These are phyloP conservation scores for Phialophora macrospora DNA, from an alignment of 2,329 filamentous ascomycete genomes.

Conservation along the genomic window DNA sequence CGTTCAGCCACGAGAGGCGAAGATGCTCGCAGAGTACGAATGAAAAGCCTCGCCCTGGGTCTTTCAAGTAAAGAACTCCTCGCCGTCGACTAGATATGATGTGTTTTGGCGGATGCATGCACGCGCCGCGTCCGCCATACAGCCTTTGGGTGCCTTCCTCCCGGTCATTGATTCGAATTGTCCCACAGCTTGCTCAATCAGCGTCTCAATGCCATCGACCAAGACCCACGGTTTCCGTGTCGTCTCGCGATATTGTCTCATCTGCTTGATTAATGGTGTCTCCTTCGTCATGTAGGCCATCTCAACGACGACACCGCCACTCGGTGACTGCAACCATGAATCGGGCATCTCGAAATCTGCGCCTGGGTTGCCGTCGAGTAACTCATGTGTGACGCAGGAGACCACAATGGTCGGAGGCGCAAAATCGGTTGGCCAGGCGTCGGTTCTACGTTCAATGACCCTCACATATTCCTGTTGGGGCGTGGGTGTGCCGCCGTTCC, in stretches of 20 bases:
- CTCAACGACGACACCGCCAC: conserved; percentile 76
- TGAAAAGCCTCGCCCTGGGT: background rate
- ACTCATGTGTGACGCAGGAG: conserved; percentile 73
- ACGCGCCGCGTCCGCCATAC: conserved; percentile 70
- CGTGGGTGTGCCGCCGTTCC: conserved; percentile 46
- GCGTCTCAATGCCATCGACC: conserved; percentile 74
- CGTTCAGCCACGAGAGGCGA: background rate
- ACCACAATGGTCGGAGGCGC: conserved; percentile 73
- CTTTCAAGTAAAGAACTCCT: conserved; percentile 25
- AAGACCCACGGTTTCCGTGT: conserved; percentile 67
- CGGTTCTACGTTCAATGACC: conserved; percentile 63
- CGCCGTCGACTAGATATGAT: conserved; percentile 27
- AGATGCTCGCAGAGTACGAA: background rate
- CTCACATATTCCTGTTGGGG: conserved; percentile 43
- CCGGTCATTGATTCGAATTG: conserved; percentile 84
- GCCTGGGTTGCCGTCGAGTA: conserved; percentile 63
- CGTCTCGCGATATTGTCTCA: conserved; percentile 63
- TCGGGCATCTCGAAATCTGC: conserved; percentile 72
- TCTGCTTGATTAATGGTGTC: conserved; percentile 72
- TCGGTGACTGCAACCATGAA: conserved; percentile 72
- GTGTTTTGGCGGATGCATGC: conserved; percentile 26
- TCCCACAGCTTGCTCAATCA: conserved; percentile 79
- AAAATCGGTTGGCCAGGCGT: conserved; percentile 68
- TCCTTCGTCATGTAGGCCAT: conserved; percentile 74
- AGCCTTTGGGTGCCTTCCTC: conserved; percentile 68